Evolutionary conservation across 1,284 basidiomycete species (phyloP), one percentile per base, ranked within the genome.

Genomic region (Trametes pubescens): DNA sequence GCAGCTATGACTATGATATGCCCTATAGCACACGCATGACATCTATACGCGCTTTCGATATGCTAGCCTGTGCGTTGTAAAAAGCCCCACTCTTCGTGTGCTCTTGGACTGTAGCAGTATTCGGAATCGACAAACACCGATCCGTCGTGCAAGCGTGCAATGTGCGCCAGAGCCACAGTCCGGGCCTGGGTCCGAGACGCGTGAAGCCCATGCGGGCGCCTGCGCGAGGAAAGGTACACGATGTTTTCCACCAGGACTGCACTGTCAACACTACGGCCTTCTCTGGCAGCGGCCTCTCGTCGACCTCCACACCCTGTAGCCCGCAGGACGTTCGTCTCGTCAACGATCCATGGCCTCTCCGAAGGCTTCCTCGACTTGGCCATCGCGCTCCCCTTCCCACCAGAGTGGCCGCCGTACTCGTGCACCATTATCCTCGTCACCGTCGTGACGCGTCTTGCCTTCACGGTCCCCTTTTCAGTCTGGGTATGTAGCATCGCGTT

Each of bases 351-450:
- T 58, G 66, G 74, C 4, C 71, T 84, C 26, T 80, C 82, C 18
- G 78, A 85, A 48, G 82, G 80, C 6, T 87, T 88, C 66, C 77
- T 88, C 44, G 86, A 89, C 75, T 76, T 93, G 51, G 88, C 91
- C 24, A 75, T 86, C 52, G 90, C 90, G 5, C 77, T 93, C 24
- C 92, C 91, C 4, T 80, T 86, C 67, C 90, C 92, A 34, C 78
- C 85, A 1, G 82, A 82, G 14, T 80, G 87, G 69, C 91, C 92
- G 0, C 78, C 86, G 0, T 94, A 94, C 76, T 86, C 93, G 0
- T 83, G 87, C 1, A 90, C 92, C 2, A 93, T 96, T 65, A 89
- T 96, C 48, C 74, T 93, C 4, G 80, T 89, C 61, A 93, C 94
- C 1, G 75, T 94, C 51, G 71, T 85, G 14, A 82, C 89, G 37